These are phyloP conservation scores for Yarrowia porcina DNA, from an alignment of 805 yeast species.

Conservation along the genomic window DNA sequence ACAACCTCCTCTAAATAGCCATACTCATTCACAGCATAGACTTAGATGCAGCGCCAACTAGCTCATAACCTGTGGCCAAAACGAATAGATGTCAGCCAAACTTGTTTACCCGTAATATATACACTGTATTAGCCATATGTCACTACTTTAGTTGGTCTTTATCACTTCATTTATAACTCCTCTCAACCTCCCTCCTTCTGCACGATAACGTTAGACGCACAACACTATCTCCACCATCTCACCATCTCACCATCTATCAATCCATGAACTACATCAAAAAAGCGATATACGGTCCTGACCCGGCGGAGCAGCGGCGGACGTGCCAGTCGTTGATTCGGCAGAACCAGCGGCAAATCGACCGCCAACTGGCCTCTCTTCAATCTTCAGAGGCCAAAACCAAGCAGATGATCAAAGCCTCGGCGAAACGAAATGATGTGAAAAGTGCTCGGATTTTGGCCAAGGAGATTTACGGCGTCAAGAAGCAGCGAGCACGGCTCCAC, in stretches of 20 bases:
- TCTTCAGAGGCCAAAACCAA: conserved; percentile 73
- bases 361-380: conserved; percentile 61
- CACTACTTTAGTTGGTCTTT: not conserved
- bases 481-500: conserved; percentile 69
- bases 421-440: conserved; percentile 70
- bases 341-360: conserved; percentile 79
- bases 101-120: no score
- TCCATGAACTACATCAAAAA: conserved; percentile 79
- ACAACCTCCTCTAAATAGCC: no score
- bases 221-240: conserved; percentile 40
- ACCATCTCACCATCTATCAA: no score
- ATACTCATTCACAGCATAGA: no score
- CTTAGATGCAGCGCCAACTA: not conserved
- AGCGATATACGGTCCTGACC: conserved; percentile 95
- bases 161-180: not conserved
- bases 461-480: conserved; percentile 70
- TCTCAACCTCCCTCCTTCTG: not conserved
- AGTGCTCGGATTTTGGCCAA: conserved; percentile 76
- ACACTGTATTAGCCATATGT: no score
- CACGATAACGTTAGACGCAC: conserved; percentile 17
- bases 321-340: conserved; percentile 77
- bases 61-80: not conserved
- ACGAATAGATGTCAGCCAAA: not conserved
- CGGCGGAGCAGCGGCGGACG: conserved; percentile 73
- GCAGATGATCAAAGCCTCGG: conserved; percentile 66